Conservation (phyloP, 805 yeast genomes). For the Ogataea henricii region DNA sequence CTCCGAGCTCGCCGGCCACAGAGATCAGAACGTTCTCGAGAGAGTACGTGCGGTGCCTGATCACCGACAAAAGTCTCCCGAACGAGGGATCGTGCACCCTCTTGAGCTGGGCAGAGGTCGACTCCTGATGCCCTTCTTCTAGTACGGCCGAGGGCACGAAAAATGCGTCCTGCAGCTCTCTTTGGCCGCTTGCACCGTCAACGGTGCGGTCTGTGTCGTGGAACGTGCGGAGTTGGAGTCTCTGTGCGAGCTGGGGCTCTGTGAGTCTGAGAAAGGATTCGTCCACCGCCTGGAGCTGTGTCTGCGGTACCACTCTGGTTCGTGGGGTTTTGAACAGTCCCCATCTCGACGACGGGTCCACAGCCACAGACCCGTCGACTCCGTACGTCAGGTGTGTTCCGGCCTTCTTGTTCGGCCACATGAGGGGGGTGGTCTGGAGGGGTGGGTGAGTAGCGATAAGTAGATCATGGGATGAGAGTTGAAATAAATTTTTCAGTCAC, state of each 20-base stretch:
- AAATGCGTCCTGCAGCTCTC: constrained; percentile 16
- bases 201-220: background rate
- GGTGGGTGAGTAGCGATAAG: background rate
- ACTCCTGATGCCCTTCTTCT: constrained; percentile 28
- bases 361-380: constrained; percentile 36
- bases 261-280: constrained; percentile 11
- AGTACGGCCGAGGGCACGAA: constrained; percentile 33
- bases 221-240: background rate
- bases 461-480: background rate
- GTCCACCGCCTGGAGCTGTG: constrained; percentile 19
- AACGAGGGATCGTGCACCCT: constrained; percentile 40
- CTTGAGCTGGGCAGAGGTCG: constrained; percentile 29
- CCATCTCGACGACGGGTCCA: background rate
- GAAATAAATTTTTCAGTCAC: background rate
- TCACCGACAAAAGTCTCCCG: constrained; percentile 29
- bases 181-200: background rate
- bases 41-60: constrained; percentile 2
- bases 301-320: background rate
- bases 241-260: constrained; percentile 8
- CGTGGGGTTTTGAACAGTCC: constrained; percentile 14
- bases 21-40: constrained; percentile 25
- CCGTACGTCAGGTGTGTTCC: constrained; percentile 48
- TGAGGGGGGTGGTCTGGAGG: constrained; percentile 14
- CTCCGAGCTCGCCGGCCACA: constrained; percentile 38
- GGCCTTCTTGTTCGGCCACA: constrained; percentile 42